Conservation (phyloP, 2,329 filamentous ascomycete species). For the Diaporthe ilicicola region DNA sequence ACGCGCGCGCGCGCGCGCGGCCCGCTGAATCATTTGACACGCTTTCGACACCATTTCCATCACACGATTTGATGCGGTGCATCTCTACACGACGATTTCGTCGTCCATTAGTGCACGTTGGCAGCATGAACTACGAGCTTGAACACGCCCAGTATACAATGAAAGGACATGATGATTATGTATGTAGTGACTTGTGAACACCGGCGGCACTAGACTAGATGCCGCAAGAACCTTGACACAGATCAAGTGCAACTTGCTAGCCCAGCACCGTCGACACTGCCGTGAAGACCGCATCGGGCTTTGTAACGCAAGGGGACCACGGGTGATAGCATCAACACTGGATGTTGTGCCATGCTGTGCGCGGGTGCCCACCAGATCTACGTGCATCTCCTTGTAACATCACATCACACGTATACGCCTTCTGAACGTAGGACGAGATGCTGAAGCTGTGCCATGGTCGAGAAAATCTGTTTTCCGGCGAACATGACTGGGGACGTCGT, state of each 20-base stretch:
- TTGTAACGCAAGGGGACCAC: not conserved
- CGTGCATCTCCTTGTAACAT: not conserved
- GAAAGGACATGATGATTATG: not conserved
- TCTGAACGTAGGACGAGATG: not conserved
- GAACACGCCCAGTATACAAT: no score
- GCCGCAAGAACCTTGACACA: not conserved
- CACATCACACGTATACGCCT: not conserved
- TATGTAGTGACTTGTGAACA: not conserved
- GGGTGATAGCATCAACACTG: not conserved
- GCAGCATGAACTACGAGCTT: no score
- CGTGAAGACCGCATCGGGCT: not conserved
- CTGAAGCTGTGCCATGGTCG: not conserved
- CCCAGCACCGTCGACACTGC: not conserved
- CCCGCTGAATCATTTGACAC: not conserved
- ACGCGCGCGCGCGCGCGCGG: not conserved
- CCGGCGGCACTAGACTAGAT: no score
- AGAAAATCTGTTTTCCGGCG: not conserved
- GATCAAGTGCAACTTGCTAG: not conserved
- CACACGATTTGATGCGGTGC: not conserved
- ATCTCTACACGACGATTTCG: not conserved
- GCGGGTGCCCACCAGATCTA: constrained; percentile 3
- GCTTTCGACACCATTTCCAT: not conserved
- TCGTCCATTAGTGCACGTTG: no score
- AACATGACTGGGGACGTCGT: not conserved
- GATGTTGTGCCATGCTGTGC: not conserved